Evolutionary conservation across 2,329 filamentous ascomycete genomes (phyloP).

Genomic region (Lasiodiplodia gonubiensis): DNA sequence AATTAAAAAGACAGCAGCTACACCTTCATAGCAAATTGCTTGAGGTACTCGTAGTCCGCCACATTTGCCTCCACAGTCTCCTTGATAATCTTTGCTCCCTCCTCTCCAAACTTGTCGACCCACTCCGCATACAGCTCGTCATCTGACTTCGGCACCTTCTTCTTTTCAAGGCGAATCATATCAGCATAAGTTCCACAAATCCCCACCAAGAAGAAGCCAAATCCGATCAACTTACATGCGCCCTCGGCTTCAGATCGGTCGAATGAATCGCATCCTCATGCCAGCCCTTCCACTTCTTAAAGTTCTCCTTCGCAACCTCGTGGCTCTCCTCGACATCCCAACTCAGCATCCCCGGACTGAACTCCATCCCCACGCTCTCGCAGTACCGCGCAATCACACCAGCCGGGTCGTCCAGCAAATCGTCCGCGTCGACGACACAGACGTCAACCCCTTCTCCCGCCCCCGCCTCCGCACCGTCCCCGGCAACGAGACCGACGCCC

Average conservation of each 20-base stretch:
- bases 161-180: slow-evolving; percentile 39
- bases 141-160: slow-evolving; percentile 66
- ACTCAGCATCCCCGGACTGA: slow-evolving; percentile 75
- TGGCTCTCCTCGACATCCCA: slow-evolving; percentile 82
- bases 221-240: slow-evolving; percentile 55
- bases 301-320: slow-evolving; percentile 70
- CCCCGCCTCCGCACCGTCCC: slow-evolving; percentile 3
- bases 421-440: slow-evolving; percentile 91
- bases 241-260: slow-evolving; percentile 73
- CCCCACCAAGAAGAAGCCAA: background rate
- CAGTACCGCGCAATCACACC: slow-evolving; percentile 80
- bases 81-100: slow-evolving; percentile 72
- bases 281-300: slow-evolving; percentile 97
- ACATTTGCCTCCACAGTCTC: slow-evolving; percentile 74
- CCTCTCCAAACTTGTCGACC: slow-evolving; percentile 74
- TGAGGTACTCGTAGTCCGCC: slow-evolving; percentile 79
- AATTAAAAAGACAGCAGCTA: background rate
- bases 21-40: slow-evolving; percentile 71
- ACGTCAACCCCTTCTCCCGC: slow-evolving; percentile 61
- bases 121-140: slow-evolving; percentile 75
- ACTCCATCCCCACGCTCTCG: slow-evolving; percentile 78
- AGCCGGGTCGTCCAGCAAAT: slow-evolving; percentile 84
- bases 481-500: slow-evolving; percentile 67
- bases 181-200: too few relatives aligned
- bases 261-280: slow-evolving; percentile 93